Evolutionary conservation across 2,329 filamentous ascomycete genomes (phyloP), one percentile per base, ranked within the genome.

Genomic region (Botrytis medusae): DNA sequence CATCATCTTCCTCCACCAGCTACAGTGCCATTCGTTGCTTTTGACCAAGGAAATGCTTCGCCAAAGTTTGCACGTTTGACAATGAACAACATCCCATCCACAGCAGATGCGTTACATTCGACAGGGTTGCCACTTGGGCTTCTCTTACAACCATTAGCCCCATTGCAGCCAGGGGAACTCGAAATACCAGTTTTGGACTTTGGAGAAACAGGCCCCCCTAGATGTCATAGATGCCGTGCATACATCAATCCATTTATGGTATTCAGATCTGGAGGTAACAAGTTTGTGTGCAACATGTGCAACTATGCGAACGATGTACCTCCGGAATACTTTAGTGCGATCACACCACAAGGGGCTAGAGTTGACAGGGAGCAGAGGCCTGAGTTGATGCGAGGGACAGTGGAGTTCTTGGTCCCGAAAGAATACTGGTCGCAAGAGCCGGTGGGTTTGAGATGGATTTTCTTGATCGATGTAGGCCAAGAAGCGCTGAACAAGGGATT

Each of bases 201-300:
- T 86, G 96, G 96, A 67, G 94, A 98, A 60, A 84, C 85, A 57
- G 96, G 96, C 0, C 96, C 96, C 59, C 96, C 96, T 34, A 89
- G 96, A 82, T 99, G 96, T 83, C 90, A 93, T 79, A 88, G 96
- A 84, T 99, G 96, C 85, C 89, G 96, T 81, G 92, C 95, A 22
- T 99, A 99, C 83, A 97, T 99, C 84, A 99, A 99, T 81, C 96
- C 96, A 2, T 99, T 99, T 82, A 98, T 99, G 96, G 93, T 95
- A 81, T 99, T 99, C 87, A 89, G 92, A 74, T 92, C 92, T 25
- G 95, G 95, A 54, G 96, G 96, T 73, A 97, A 95, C 84, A 97
- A 97, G 82, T 97, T 97, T 81, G 94, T 97, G 70, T 99, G 96
- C 85, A 99, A 99, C 81, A 93, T 99, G 84, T 99, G 96, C 84